Percentiles rank a stretch among this genome's conserved stretches.
Conservation (phyloP, 2,329 filamentous ascomycete genomes). For the Neobulgaria alba region DNA sequence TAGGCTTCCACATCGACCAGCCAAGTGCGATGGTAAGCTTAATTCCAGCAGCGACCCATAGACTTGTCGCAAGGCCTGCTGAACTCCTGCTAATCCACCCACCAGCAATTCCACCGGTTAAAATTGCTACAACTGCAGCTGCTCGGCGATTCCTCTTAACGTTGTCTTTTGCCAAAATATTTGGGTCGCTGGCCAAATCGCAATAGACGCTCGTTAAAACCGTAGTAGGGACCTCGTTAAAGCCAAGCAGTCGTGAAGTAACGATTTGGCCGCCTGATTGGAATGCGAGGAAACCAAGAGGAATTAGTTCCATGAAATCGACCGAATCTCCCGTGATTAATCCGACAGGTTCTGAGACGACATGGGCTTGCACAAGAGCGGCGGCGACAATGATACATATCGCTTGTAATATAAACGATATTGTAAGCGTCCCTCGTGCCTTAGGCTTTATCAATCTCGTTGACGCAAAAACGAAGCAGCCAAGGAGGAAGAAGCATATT, state of each 20-base stretch:
- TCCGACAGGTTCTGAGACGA: constrained; percentile 37
- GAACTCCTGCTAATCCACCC: constrained; percentile 44
- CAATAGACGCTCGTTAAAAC: constrained; percentile 78
- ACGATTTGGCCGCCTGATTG: constrained; percentile 73
- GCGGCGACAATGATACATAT: constrained; percentile 44
- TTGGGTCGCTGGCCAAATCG: constrained; percentile 63
- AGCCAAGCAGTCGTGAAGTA: constrained; percentile 60
- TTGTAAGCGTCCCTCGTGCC: constrained; percentile 35
- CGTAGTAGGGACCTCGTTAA: constrained; percentile 65
- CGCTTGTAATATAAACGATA: constrained; percentile 45
- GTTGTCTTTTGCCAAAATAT: constrained; percentile 38
- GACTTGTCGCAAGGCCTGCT: constrained; percentile 40
- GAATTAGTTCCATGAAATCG: constrained; percentile 36
- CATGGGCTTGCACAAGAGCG: constrained; percentile 38
- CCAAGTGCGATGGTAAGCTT: constrained; percentile 47
- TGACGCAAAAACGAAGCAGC: constrained; percentile 40
- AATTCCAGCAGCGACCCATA: constrained; percentile 37
- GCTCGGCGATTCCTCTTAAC: constrained; percentile 44
- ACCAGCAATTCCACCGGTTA: constrained; percentile 45
- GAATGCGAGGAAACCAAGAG: constrained; percentile 47
- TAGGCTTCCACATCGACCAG: constrained; percentile 52
- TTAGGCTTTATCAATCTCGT: constrained; percentile 30
- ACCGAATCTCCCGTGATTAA: constrained; percentile 21
- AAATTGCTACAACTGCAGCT: constrained; percentile 41
- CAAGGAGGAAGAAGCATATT: constrained; percentile 43